Evolutionary conservation across 306 rosid genomes (phyloP), one percentile per base, ranked within the genome.

Genomic region (Arachis hypogaea): DNA sequence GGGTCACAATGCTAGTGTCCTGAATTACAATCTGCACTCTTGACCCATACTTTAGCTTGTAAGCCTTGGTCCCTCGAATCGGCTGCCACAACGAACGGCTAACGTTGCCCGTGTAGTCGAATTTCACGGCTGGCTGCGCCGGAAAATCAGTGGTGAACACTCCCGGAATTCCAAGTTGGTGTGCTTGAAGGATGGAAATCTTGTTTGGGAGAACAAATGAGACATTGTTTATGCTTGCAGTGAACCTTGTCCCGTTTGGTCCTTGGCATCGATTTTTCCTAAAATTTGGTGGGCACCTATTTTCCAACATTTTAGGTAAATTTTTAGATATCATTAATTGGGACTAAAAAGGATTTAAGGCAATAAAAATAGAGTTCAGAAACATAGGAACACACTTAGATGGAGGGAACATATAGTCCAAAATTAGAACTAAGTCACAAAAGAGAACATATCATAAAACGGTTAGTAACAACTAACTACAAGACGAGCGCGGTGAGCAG

Each of bases 31-130:
- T 64, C 68, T 95, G 93, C 4, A 95, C 98, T 12, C 85, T 86
- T 1, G 97, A 84, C 2, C 97, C 98, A 16, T 50, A 95, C 77
- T 88, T 87, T 80, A 95, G 62, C 66, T 12, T 75, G 74, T 95
- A 85, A 0, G 83, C 92, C 50, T 74, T 92, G 0, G 98, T 95
- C 58, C 96, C 97, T 0, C 74, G 64, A 44, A 41, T 4, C 0
- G 99, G 99, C 71, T 92, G 98, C 86, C 89, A 90, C 7, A 95
- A 83, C 0, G 98, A 87, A 2, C 80, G 88, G 66, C 98, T 95
- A 51, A 95, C 96, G 4, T 92, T 95, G 5, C 97, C 93, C 2
- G 98, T 95, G 83, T 84, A 95, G 42, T 90, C 89, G 46, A 92
- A 95, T 74, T 82, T 74, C 52, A 74, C 52, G 0, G 88, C 88